phyloP scores from a whole-genome alignment of 768 basidiomycete genomes.

The Baorangia bicolor region DNA sequence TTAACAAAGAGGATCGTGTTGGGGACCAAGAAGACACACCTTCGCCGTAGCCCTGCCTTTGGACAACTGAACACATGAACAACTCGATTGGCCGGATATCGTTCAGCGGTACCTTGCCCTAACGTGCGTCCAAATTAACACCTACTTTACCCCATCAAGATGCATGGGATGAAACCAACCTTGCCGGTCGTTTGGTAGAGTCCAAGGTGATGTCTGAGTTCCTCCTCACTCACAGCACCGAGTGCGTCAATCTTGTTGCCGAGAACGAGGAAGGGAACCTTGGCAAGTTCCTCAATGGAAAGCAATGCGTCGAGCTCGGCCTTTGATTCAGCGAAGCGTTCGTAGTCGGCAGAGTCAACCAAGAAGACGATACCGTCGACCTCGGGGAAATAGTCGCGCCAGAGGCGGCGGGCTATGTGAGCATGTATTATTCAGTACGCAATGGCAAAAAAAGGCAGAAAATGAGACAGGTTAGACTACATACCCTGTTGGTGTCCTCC shows the following conservation, averaged over 20 bases:
- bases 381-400: slow-evolving; percentile 99
- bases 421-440: neutral
- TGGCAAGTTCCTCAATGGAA: slow-evolving; percentile 90
- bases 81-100: slow-evolving; percentile 98
- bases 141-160: neutral
- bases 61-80: slow-evolving; percentile 99
- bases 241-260: slow-evolving; percentile 99
- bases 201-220: slow-evolving; percentile 91
- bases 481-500: slow-evolving; percentile 96
- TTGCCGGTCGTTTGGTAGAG: slow-evolving; percentile 99
- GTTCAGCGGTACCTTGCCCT: slow-evolving; percentile 96
- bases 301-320: slow-evolving; percentile 96
- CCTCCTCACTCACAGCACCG: slow-evolving; percentile 96
- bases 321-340: slow-evolving; percentile 95
- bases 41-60: slow-evolving; percentile 98
- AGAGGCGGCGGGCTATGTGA: slow-evolving; percentile 83
- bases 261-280: slow-evolving; percentile 96
- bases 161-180: slow-evolving; percentile 43
- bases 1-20: slow-evolving; percentile 3
- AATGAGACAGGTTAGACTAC: slow-evolving; percentile 12
- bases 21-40: slow-evolving; percentile 43
- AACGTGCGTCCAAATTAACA: slow-evolving; percentile 7
- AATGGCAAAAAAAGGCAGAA: neutral
- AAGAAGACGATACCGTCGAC: slow-evolving; percentile 99
- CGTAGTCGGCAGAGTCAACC: slow-evolving; percentile 95